phyloP scores from a whole-genome alignment of 1,139 yeast species.

The Zygotorulaspora mrakii region DNA sequence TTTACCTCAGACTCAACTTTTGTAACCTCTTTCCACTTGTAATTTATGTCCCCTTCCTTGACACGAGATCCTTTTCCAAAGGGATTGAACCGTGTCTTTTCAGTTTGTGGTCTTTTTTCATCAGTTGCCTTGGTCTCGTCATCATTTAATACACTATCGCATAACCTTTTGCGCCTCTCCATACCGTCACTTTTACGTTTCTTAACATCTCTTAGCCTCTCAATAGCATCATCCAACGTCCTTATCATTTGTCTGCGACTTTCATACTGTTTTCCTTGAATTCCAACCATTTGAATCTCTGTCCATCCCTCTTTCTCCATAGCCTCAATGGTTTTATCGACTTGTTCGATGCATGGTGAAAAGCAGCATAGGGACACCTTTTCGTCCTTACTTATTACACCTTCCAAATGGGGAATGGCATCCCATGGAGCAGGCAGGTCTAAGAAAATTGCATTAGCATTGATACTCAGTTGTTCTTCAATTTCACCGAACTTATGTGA shows the following conservation, averaged over 20 bases:
- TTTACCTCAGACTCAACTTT: constrained; percentile 80
- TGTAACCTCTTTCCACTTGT: constrained; percentile 78
- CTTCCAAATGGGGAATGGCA: constrained; percentile 73
- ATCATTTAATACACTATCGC: constrained; percentile 32
- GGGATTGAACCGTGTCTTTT: constrained; percentile 71
- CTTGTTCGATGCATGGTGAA: constrained; percentile 98
- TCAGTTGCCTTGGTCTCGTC: constrained; percentile 26
- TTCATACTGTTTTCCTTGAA: constrained; percentile 83
- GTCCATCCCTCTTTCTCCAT: constrained; percentile 78
- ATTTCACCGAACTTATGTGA: constrained; percentile 32
- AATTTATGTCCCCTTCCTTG: constrained; percentile 79
- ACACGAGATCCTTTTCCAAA: constrained; percentile 76
- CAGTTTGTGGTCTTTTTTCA: constrained; percentile 34
- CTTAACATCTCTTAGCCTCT: constrained; percentile 76
- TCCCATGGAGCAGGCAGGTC: constrained; percentile 98
- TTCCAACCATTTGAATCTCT: constrained; percentile 90
- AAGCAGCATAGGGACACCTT: constrained; percentile 82
- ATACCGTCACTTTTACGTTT: constrained; percentile 70
- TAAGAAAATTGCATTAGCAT: constrained; percentile 73
- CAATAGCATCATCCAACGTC: constrained; percentile 74
- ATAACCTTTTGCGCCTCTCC: constrained; percentile 49
- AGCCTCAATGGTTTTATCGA: constrained; percentile 74
- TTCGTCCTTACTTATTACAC: constrained; percentile 53
- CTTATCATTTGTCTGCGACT: constrained; percentile 87
- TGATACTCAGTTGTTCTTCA: constrained; percentile 34